Conservation (phyloP, 2,329 filamentous ascomycete species). For the Penicillium oxalicum region DNA sequence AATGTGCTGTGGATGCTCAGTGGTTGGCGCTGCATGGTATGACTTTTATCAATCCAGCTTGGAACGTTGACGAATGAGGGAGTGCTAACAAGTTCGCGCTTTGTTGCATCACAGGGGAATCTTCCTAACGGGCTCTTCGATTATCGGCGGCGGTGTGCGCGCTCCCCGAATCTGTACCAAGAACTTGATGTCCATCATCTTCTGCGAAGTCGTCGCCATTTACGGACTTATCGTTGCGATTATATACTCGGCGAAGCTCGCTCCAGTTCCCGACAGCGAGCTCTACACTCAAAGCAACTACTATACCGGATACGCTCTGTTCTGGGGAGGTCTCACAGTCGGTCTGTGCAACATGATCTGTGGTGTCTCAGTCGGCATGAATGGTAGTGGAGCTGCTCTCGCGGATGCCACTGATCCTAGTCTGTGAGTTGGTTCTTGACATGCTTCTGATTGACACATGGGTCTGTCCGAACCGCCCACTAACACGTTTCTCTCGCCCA, state of each 20-base stretch:
- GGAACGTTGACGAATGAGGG: background rate
- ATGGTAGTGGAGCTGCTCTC: slow-evolving; percentile 90
- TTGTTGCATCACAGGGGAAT: slow-evolving; percentile 67
- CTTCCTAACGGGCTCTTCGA: slow-evolving; percentile 96
- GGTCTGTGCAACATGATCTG: slow-evolving; percentile 95
- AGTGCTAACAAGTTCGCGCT: slow-evolving; percentile 1
- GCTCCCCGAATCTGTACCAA: slow-evolving; percentile 97
- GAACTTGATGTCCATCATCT: slow-evolving; percentile 99
- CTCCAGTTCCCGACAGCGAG: slow-evolving; percentile 56
- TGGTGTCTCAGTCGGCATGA: slow-evolving; percentile 94
- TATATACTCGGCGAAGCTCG: slow-evolving; percentile 87
- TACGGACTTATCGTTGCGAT: slow-evolving; percentile 99
- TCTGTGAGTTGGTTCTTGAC: slow-evolving; percentile 56
- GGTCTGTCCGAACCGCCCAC: background rate
- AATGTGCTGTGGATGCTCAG: slow-evolving; percentile 91
- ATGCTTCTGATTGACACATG: background rate
- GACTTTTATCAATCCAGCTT: slow-evolving; percentile 15
- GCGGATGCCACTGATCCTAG: slow-evolving; percentile 90
- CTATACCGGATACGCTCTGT: slow-evolving; percentile 91
- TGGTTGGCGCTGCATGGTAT: slow-evolving; percentile 94
- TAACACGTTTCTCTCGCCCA: slow-evolving; percentile 34
- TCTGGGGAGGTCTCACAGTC: slow-evolving; percentile 93
- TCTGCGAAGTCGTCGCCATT: slow-evolving; percentile 99
- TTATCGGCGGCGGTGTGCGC: slow-evolving; percentile 92
- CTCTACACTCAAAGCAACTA: slow-evolving; percentile 72